Conservation (phyloP, 78 protist genomes). For the Dictyostelium discoideum region DNA sequence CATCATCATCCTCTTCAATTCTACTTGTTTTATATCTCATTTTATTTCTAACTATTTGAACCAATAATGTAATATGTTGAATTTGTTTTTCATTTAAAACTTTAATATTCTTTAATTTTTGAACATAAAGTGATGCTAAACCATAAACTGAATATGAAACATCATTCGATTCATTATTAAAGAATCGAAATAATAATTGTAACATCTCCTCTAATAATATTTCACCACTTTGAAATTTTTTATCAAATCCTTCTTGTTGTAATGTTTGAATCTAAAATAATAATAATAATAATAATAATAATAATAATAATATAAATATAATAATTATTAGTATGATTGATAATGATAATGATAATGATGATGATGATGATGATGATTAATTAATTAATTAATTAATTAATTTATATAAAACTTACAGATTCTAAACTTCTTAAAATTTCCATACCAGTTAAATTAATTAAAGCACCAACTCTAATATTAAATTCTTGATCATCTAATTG, state of each 20-base stretch:
- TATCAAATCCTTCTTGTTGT: not conserved
- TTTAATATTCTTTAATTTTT: constrained; percentile 48
- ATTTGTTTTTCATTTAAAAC: constrained; percentile 51
- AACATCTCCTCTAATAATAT: constrained; percentile 41
- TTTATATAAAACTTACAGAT: constrained; percentile 30
- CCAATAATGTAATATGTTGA: constrained; percentile 51
- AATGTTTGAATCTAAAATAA: not conserved
- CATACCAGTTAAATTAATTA: constrained; percentile 80
- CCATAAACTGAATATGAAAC: constrained; percentile 46
- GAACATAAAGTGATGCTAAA: constrained; percentile 61
- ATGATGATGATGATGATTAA: no score
- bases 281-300: not conserved
- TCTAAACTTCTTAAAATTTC: constrained; percentile 70
- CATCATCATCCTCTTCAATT: constrained; percentile 39
- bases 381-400: no score
- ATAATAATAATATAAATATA: no score
- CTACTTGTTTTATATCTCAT: constrained; percentile 31
- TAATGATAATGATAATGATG: no score
- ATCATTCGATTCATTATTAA: constrained; percentile 67
- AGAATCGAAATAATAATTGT: constrained; percentile 44
- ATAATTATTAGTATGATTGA: no score
- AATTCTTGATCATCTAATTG: constrained; percentile 67
- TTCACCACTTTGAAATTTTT: constrained; percentile 22
- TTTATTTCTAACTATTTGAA: constrained; percentile 76
- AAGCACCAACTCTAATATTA: constrained; percentile 57